Evolutionary conservation across 441 rosid genomes (phyloP), one percentile per base, ranked within the genome.

Genomic region (Adansonia rubrostipa): DNA sequence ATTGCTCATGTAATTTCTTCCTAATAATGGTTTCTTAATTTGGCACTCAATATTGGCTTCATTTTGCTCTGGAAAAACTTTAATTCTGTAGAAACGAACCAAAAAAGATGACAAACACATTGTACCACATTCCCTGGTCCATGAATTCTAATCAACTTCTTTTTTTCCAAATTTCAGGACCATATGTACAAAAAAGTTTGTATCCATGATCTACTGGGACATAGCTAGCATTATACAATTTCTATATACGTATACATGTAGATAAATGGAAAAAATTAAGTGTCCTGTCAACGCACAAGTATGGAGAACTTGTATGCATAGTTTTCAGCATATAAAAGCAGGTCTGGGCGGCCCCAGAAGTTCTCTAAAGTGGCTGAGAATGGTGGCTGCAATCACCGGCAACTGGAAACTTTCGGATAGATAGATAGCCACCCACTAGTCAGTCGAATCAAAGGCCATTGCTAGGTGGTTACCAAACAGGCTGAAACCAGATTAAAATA

Each of bases 351-450:
- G 64, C 74, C 77, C 74, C 44, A 66, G 69, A 48, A 82, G 22
- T 75, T 60, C 63, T 78, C 22, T 62, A 36, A 73, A 77, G 79
- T 60, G 53, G 84, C 53, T 72, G 58, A 63, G 22, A 74, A 79
- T 72, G 83, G 75, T 67, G 82, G 80, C 40, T 76, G 20, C 79
- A 72, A 81, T 67, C 79, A 78, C 71, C 65, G 63, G 74, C 68
- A 75, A 63, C 69, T 69, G 71, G 75, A 81, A 75, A 75, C 80
- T 70, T 81, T 71, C 85, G 81, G 84, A 86, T 73, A 64, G 57
- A 80, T 57, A 78, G 57, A 79, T 57, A 78, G 82, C 85, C 86
- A 66, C 72, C 85, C 80, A 80, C 64, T 69, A 68, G 77, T 71
- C 19, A 14, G 17, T 60, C 64, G 71, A 73, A 80, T 80, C 76